Conservation (phyloP, 1,284 basidiomycete species). For the Jaminaea rosea region DNA sequence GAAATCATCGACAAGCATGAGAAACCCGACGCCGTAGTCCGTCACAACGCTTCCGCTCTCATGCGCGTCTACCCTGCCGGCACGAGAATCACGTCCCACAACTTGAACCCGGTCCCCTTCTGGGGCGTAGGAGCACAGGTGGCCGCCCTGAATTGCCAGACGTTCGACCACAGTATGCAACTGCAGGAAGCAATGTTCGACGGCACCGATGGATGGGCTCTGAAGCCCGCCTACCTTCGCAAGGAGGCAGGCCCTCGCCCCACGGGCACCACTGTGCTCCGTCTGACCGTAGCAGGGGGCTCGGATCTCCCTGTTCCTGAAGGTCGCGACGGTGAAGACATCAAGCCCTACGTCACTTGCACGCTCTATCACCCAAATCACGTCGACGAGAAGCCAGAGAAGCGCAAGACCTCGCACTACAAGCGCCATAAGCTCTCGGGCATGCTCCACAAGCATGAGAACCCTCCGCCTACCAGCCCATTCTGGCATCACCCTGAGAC, state of each 20-base stretch:
- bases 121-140: conserved; percentile 58
- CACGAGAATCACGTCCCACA: conserved; percentile 51
- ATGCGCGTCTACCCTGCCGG: conserved; percentile 59
- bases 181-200: conserved; percentile 61
- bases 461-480: conserved; percentile 26
- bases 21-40: too few species aligned
- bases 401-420: conserved; percentile 29
- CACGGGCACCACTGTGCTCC: conserved; percentile 16
- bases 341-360: conserved; percentile 35
- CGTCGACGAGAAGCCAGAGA: conserved; percentile 18
- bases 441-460: conserved; percentile 22
- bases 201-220: conserved; percentile 56
- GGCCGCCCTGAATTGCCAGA: conserved; percentile 61
- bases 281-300: conserved; percentile 27
- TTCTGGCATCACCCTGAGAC: conserved; percentile 24
- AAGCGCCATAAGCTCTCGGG: conserved; percentile 24
- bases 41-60: conserved; percentile 52
- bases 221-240: conserved; percentile 51
- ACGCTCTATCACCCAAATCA: conserved; percentile 28
- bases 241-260: conserved; percentile 12
- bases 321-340: conserved; percentile 23
- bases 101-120: conserved; percentile 47
- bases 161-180: conserved; percentile 41
- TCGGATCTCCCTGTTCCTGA: conserved; percentile 29
- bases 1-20: conserved; percentile 47